phyloP scores from a whole-genome alignment of 2,329 filamentous ascomycete species.

The Colletotrichum paranaense region DNA sequence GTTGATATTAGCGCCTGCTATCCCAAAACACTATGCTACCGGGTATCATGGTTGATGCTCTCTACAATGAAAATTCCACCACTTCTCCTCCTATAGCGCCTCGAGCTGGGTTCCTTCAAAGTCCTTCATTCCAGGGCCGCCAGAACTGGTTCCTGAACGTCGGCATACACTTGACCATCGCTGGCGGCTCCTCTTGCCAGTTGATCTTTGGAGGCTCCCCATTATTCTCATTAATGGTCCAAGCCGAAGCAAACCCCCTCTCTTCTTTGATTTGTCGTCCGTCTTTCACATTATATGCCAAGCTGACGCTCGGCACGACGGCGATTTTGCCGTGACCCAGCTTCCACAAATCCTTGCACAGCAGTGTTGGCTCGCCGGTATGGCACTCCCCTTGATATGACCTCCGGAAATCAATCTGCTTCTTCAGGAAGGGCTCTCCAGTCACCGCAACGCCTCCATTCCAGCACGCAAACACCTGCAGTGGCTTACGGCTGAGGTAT shows the following conservation, averaged over 20 bases:
- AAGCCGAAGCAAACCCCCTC: constrained; percentile 57
- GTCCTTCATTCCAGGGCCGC: constrained; percentile 52
- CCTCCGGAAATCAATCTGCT: constrained; percentile 55
- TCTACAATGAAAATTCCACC: background rate
- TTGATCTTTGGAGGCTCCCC: constrained; percentile 47
- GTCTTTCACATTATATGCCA: constrained; percentile 63
- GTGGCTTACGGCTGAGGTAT: constrained; percentile 52
- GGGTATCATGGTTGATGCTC: constrained; percentile 11
- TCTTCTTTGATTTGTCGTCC: constrained; percentile 57
- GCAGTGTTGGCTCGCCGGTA: constrained; percentile 65
- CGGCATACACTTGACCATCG: constrained; percentile 60
- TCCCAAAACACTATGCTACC: background rate
- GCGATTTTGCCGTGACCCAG: constrained; percentile 63
- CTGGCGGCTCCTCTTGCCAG: constrained; percentile 57
- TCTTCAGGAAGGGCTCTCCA: constrained; percentile 56
- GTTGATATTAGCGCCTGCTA: background rate
- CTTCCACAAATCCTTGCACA: constrained; percentile 68
- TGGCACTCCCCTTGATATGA: constrained; percentile 56
- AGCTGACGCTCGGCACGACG: constrained; percentile 65
- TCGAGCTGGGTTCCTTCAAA: background rate
- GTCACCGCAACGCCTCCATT: constrained; percentile 64
- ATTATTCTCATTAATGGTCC: constrained; percentile 33
- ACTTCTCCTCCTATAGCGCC: background rate
- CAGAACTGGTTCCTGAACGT: constrained; percentile 54
- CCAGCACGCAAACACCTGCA: constrained; percentile 72